Conservation (phyloP, 1,284 basidiomycete species). For the Cystobasidium slooffiae region DNA sequence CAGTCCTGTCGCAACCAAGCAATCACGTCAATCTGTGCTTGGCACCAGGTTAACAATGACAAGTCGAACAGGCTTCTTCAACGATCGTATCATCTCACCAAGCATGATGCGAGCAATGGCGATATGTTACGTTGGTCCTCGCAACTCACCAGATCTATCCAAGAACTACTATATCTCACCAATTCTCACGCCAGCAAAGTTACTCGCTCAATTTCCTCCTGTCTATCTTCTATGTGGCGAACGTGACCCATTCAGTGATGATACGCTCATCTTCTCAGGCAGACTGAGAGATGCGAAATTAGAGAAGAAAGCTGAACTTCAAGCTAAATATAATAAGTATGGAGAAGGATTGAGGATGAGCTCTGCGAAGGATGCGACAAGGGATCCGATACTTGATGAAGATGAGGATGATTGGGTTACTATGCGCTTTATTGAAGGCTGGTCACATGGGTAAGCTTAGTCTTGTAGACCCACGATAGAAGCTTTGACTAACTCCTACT, state of each 20-base stretch:
- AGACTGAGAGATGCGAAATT: constrained; percentile 90
- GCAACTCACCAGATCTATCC: constrained; percentile 87
- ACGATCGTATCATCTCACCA: constrained; percentile 78
- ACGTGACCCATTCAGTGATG: constrained; percentile 95
- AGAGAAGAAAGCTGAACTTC: constrained; percentile 64
- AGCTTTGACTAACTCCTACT: not conserved
- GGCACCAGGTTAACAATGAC: constrained; percentile 94
- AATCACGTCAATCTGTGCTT: constrained; percentile 58
- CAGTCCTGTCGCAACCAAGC: not conserved
- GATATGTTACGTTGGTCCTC: constrained; percentile 71
- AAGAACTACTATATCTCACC: constrained; percentile 95
- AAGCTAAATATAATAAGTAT: constrained; percentile 54
- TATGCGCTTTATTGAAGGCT: constrained; percentile 66
- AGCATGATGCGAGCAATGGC: constrained; percentile 72
- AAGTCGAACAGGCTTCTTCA: constrained; percentile 90
- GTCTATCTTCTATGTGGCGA: constrained; percentile 71
- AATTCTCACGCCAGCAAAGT: constrained; percentile 78
- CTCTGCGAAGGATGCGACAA: constrained; percentile 52
- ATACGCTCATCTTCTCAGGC: constrained; percentile 86
- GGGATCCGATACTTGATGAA: constrained; percentile 66
- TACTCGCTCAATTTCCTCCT: constrained; percentile 91
- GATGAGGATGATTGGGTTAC: constrained; percentile 93
- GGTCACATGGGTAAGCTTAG: constrained; percentile 59
- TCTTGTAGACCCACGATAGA: constrained; percentile 54
- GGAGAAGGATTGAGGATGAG: constrained; percentile 62